phyloP scores from a whole-genome alignment of 2,329 filamentous ascomycete genomes.

The Pseudogymnoascus sp. region DNA sequence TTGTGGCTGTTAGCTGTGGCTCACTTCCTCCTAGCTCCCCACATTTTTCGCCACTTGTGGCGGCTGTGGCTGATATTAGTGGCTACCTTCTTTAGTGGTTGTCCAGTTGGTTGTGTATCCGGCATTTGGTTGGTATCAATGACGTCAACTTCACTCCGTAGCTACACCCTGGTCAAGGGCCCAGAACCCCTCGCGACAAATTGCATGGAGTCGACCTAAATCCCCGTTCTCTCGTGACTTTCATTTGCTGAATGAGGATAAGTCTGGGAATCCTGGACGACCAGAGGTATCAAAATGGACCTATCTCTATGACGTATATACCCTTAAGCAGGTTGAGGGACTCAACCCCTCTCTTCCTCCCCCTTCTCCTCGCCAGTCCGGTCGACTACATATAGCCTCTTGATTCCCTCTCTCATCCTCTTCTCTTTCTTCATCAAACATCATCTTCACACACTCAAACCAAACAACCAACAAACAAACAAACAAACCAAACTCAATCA shows the following conservation, averaged over 20 bases:
- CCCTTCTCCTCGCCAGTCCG: conserved; percentile 1
- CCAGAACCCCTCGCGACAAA: neutral
- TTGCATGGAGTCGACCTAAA: neutral
- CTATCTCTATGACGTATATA: neutral
- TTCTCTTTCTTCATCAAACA: conserved; percentile 14
- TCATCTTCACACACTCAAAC: conserved; percentile 17
- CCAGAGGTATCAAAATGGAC: neutral
- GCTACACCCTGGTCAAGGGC: neutral
- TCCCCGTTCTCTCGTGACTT: neutral
- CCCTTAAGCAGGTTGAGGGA: neutral
- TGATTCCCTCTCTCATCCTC: conserved; percentile 10
- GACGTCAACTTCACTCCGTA: neutral
- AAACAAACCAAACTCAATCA: conserved; percentile 15
- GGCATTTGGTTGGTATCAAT: neutral
- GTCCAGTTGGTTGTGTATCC: neutral
- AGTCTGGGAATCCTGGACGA: neutral
- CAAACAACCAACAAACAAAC: conserved; percentile 14
- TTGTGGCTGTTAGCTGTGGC: neutral
- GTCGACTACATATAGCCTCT: conserved; percentile 9
- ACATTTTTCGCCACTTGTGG: conserved; percentile 3
- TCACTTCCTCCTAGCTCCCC: neutral
- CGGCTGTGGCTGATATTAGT: neutral
- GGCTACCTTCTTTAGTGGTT: neutral
- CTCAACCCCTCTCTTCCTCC: neutral
- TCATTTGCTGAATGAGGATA: neutral